These are phyloP conservation scores for Acidiella bohemica DNA, from an alignment of 495 filamentous ascomycete genomes.

Conservation along the genomic window DNA sequence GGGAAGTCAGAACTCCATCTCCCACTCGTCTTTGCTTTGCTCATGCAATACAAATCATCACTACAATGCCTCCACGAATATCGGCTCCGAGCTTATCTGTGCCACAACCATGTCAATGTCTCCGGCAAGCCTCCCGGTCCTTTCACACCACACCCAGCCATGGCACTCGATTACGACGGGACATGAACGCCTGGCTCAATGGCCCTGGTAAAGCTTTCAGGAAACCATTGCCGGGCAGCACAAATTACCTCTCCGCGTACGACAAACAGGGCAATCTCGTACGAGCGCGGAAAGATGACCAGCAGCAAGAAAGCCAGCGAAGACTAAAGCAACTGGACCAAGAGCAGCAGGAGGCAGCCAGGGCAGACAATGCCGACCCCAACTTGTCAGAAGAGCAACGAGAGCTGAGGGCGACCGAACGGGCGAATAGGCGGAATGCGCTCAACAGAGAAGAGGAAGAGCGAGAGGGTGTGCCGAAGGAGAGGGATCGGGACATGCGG, in stretches of 20 bases:
- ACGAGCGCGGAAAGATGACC: conserved; percentile 19
- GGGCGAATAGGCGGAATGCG: conserved; percentile 9
- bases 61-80: conserved; percentile 17
- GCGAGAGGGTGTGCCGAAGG: conserved; percentile 26
- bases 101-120: conserved; percentile 11
- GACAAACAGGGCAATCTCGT: conserved; percentile 32
- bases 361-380: conserved; percentile 19
- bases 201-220: conserved; percentile 43
- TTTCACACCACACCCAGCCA: conserved; percentile 12
- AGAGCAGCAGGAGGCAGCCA: conserved; percentile 12
- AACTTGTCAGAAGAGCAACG: conserved; percentile 9
- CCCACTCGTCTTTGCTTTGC: no score
- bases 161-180: conserved; percentile 17
- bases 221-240: conserved; percentile 41
- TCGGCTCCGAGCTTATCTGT: conserved; percentile 4
- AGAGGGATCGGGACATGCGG: conserved; percentile 29
- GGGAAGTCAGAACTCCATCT: no score
- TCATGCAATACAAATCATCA: no score
- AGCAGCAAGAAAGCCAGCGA: background rate
- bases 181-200: conserved; percentile 57
- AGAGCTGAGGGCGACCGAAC: background rate
- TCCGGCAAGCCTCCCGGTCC: conserved; percentile 9
- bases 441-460: conserved; percentile 17
- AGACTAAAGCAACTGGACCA: conserved; percentile 7
- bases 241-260: conserved; percentile 51